Base-by-base conservation (phyloP, 331 rosid species). In the Prunus yedoensis region DNA sequence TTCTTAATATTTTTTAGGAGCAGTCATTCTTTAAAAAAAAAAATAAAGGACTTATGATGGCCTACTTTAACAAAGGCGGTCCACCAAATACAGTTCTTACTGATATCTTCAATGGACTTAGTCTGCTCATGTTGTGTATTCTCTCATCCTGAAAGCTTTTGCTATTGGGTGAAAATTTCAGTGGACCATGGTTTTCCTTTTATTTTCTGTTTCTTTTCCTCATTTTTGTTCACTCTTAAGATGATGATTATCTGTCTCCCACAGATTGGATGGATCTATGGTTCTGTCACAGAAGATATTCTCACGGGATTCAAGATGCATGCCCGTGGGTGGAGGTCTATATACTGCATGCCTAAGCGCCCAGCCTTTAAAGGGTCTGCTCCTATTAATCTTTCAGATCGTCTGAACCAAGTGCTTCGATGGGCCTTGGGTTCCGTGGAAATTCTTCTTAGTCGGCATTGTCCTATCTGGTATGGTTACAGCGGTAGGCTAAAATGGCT, bases 211-310 rank as follows among this genome's bases (percentile, higher is more conserved):
- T 41, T 63, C 20, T 2, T 8, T 11, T 15, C n/a, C 51, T 70
- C 18, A 35, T 53, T 21, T 23, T 71, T 56, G 17, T 71, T 38
- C 15, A 21, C 43, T 35, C 38, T 16, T 76, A 65, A 66, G 79
- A 66, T 14, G 17, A 76, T 38, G 51, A 14, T 75, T 56, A 14
- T 79, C 28, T 76, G 52, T 74, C 70, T 73, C 65, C 74, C 57
- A 66, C 93, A 94, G 99, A 94, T 94, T 38, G 99, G 97, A 82
- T 94, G 99, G 99, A 94, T 94, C 81, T 94, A 94, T 72, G 99
- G 99, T 70, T 94, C 99, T 6, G 99, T 94, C 78, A 94, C 99
- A n/a, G 99, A 94, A 82, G 99, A 94, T 89, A 94, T 94, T 88
- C 96, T 94, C 50, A 94, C 99, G 7, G 99, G 99, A 74, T 94